Conservation (phyloP, 306 rosid genomes). For the Morella rubra region DNA sequence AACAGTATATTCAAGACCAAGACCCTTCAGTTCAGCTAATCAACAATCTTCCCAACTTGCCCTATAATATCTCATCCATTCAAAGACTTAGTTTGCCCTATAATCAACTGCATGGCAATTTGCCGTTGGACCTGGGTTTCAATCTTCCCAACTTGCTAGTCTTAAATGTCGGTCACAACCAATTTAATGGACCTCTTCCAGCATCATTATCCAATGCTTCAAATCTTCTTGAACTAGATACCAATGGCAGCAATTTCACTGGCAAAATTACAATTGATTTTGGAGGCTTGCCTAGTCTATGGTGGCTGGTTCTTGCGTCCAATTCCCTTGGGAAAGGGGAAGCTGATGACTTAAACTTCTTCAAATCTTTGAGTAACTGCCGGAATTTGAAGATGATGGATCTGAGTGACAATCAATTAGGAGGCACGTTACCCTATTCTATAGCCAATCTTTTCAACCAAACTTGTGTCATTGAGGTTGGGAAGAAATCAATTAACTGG, state of each 20-base stretch:
- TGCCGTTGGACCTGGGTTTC: no score
- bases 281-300: background rate
- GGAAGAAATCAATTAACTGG: conserved; percentile 20
- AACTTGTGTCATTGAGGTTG: conserved; percentile 1
- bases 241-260: background rate
- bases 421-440: background rate
- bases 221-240: background rate
- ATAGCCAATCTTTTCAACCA: conserved; percentile 14
- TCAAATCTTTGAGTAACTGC: conserved; percentile 17
- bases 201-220: conserved; percentile 25
- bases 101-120: no score
- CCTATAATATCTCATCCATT: conserved; percentile 12
- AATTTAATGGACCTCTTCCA: background rate
- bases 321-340: conserved; percentile 12
- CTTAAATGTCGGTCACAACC: background rate
- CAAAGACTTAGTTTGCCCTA: background rate
- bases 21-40: conserved; percentile 56
- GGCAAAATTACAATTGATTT: conserved; percentile 20
- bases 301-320: background rate
- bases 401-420: conserved; percentile 12
- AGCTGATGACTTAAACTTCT: background rate
- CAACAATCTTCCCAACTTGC: no score
- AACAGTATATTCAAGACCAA: conserved; percentile 59
- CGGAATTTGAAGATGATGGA: background rate
- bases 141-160: no score